Conservation (phyloP, 345 rosid genomes). For the Populus tremula region DNA sequence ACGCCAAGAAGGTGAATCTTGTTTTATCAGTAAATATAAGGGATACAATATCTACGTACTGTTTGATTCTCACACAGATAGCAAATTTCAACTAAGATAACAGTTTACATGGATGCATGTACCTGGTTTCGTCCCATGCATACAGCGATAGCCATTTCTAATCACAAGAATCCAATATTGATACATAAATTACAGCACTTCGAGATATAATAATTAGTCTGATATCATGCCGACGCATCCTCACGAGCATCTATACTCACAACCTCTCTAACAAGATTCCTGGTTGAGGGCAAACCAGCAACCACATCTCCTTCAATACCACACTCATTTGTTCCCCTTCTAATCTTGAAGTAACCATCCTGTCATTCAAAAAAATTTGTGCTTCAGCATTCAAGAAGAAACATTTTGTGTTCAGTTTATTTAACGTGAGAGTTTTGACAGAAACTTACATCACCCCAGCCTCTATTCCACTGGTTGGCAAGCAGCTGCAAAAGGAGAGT, state of each 20-base stretch:
- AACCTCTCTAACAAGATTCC: slow-evolving; percentile 63
- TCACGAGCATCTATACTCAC: slow-evolving; percentile 26
- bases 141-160: background rate
- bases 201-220: background rate
- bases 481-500: slow-evolving; percentile 55
- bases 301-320: slow-evolving; percentile 78
- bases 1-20: background rate
- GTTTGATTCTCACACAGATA: background rate
- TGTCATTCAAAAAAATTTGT: slow-evolving; percentile 26
- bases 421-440: background rate
- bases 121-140: no score
- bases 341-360: slow-evolving; percentile 92
- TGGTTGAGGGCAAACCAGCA: slow-evolving; percentile 76
- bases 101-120: background rate
- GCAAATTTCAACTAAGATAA: background rate
- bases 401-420: background rate
- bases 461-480: slow-evolving; percentile 89
- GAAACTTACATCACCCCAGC: slow-evolving; percentile 88
- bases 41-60: background rate
- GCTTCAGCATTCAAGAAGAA: background rate
- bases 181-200: background rate
- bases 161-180: background rate
- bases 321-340: slow-evolving; percentile 86
- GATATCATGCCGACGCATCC: slow-evolving; percentile 44
- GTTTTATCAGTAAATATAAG: background rate